These are phyloP conservation scores for Fusarium solani-melongenae DNA, from an alignment of 2,329 filamentous ascomycete genomes.

Conservation along the genomic window DNA sequence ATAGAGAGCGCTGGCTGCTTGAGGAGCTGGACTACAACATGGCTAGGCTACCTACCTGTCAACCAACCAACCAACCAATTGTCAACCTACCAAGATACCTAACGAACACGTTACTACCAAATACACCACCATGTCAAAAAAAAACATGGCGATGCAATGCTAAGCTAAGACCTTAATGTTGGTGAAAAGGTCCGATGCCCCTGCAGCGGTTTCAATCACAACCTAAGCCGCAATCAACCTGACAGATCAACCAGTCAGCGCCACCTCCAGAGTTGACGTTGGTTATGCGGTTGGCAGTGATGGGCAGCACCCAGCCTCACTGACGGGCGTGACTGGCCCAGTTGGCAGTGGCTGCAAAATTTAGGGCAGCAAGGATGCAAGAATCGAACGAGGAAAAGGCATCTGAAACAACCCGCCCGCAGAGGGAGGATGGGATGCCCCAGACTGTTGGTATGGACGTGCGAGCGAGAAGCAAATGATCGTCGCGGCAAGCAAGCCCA, in stretches of 20 bases:
- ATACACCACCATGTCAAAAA: background rate
- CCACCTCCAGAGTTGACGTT: background rate
- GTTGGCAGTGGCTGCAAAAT: slow-evolving; percentile 16
- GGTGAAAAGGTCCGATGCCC: background rate
- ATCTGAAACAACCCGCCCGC: slow-evolving; percentile 40
- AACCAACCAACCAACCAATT: background rate
- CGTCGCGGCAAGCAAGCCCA: slow-evolving; percentile 43
- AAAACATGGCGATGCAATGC: background rate
- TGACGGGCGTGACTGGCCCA: background rate
- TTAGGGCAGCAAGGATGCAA: slow-evolving; percentile 38
- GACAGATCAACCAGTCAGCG: slow-evolving; percentile 1
- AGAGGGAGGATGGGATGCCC: slow-evolving; percentile 42
- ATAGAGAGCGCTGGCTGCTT: slow-evolving; percentile 10
- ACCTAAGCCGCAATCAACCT: background rate
- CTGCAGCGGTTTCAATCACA: background rate
- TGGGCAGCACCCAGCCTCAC: background rate
- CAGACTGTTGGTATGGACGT: slow-evolving; percentile 40
- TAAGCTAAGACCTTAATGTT: background rate
- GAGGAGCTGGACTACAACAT: background rate
- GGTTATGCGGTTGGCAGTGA: background rate
- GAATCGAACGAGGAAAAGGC: slow-evolving; percentile 42
- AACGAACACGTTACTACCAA: slow-evolving; percentile 1
- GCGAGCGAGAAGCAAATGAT: slow-evolving; percentile 40
- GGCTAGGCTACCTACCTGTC: background rate
- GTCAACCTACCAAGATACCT: background rate